phyloP scores from a whole-genome alignment of 495 filamentous ascomycete species.

The Penicillium roqueforti region DNA sequence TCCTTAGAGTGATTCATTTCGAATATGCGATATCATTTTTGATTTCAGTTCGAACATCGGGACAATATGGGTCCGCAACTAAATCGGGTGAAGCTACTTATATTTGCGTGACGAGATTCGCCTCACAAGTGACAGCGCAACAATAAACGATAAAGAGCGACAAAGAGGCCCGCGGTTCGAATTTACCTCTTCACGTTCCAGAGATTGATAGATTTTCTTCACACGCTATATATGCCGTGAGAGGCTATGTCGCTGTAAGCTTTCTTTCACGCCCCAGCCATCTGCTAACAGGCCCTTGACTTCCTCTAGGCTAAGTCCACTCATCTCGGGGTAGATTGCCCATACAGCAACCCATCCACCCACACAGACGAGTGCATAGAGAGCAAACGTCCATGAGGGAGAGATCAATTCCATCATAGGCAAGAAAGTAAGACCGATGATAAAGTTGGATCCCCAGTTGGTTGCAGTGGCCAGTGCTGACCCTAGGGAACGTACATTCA shows the following conservation, averaged over 20 bases:
- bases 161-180: neutral
- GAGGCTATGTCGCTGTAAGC: constrained; percentile 9
- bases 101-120: neutral
- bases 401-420: constrained; percentile 76
- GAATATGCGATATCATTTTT: neutral
- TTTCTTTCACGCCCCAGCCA: constrained; percentile 59
- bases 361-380: constrained; percentile 68
- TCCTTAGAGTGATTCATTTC: neutral
- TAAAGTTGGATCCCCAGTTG: constrained; percentile 84
- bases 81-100: neutral
- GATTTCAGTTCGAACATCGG: neutral
- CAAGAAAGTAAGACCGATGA: constrained; percentile 84
- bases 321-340: constrained; percentile 80
- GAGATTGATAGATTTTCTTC: neutral
- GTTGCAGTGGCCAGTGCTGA: constrained; percentile 80
- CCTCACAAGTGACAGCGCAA: neutral
- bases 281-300: constrained; percentile 67
- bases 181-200: neutral
- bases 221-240: neutral
- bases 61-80: neutral
- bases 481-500: constrained; percentile 76
- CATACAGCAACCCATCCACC: constrained; percentile 63
- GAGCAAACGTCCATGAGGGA: constrained; percentile 71
- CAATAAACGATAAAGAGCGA: neutral
- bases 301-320: constrained; percentile 75